Percentiles rank a stretch among this genome's conserved stretches.
These are phyloP conservation scores for Hyaloraphidium curvatum DNA, from an alignment of 192 early-diverging fungal genomes.

Conservation along the genomic window DNA sequence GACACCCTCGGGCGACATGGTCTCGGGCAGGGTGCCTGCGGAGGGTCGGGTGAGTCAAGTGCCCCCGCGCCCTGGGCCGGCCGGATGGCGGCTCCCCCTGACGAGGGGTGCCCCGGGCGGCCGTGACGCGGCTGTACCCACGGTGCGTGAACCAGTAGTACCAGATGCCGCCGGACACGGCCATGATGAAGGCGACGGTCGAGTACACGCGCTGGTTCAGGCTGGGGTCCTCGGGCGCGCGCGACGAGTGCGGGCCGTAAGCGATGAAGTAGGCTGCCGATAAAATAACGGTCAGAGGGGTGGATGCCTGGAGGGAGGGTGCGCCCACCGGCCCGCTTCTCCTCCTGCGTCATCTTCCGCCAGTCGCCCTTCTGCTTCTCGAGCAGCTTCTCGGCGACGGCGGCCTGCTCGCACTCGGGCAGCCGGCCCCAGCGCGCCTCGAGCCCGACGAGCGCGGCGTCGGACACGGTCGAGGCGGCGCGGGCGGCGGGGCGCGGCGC, in stretches of 20 bases:
- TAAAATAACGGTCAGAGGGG: not conserved
- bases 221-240: slow-evolving; percentile 31
- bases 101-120: too few relatives aligned
- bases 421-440: slow-evolving; percentile 43
- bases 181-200: too few relatives aligned
- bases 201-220: too few relatives aligned
- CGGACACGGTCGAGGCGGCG: not conserved
- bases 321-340: slow-evolving; percentile 76
- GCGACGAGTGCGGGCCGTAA: slow-evolving; percentile 82
- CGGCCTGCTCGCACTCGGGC: slow-evolving; percentile 58
- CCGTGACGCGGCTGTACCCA: too few relatives aligned
- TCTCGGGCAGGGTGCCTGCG: too few relatives aligned
- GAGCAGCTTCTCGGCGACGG: slow-evolving; percentile 55
- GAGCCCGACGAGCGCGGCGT: slow-evolving; percentile 10
- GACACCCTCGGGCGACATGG: too few relatives aligned
- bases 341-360: slow-evolving; percentile 73
- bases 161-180: too few relatives aligned
- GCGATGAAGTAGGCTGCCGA: slow-evolving; percentile 74
- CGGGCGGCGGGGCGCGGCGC: not conserved
- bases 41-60: too few relatives aligned
- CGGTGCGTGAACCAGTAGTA: too few relatives aligned
- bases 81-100: too few relatives aligned
- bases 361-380: slow-evolving; percentile 89
- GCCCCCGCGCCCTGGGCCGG: too few relatives aligned
- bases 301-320: not conserved